Evolutionary conservation across 106 monocot genomes (phyloP), one percentile per base, ranked within the genome.

Genomic region (Hemerocallis citrina): DNA sequence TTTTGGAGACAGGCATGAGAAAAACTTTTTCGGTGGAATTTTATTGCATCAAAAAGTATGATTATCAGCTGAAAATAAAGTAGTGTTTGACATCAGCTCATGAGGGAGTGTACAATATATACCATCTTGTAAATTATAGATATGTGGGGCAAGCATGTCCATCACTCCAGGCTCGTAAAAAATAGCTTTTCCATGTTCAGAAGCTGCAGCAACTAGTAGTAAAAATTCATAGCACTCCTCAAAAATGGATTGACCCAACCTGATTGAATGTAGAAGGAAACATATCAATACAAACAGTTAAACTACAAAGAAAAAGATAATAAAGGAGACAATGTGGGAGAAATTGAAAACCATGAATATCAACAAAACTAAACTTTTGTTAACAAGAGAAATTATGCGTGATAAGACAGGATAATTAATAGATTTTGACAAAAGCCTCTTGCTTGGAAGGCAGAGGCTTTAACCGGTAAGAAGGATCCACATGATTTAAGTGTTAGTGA

Each of bases 161-260:
- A 98, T 68, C 23, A 77, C 86, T 62, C 84, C 75, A 76, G 79
- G 67, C 62, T 98, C 81, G 28, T 77, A 77, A 63, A 88, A 86
- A 71, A 42, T 74, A 2, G 27, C 52, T 23, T 67, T 37, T 39
- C 81, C 87, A 59, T 82, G 70, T 57, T 85, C 77, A 14, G 91
- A 82, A 62, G 81, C 69, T 47, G 67, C 49, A 59, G 70, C 81
- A 62, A 92, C 62, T 54, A 78, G 63, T 20, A 81, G 61, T 14
- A 96, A 69, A 46, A 84, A 71, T 65, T 96, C 96, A 68, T 79
- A 85, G 81, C 90, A 84, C 75, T 98, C 91, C 62, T 98, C 87
- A 78, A n/a, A 58, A 72, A 91, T 65, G 9, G 73, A 52, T 33
- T 52, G 56, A 43, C 87, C 90, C 3, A 55, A 64, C 64, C 95